These are phyloP conservation scores for Kodamaea leandrae DNA, from an alignment of 805 yeast species.

Conservation along the genomic window DNA sequence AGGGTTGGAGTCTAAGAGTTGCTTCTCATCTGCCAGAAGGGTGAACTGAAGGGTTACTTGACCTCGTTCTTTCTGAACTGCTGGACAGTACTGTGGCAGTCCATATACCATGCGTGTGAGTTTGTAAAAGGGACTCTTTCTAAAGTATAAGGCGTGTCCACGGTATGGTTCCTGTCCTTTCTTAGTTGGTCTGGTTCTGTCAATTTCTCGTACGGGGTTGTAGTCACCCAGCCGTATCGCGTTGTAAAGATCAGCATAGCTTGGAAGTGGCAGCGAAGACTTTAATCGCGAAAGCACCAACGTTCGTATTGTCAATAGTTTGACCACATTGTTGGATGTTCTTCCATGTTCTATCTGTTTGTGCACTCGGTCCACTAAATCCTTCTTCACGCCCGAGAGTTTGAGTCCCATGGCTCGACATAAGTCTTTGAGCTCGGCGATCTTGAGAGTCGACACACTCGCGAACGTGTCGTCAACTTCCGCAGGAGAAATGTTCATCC, in stretches of 20 bases:
- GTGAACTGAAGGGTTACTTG: conserved; percentile 33
- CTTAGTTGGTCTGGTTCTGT: background rate
- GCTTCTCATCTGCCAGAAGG: conserved; percentile 42
- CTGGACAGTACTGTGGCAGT: conserved; percentile 46
- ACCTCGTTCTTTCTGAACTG: conserved; percentile 42
- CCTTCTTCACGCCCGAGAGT: conserved; percentile 58
- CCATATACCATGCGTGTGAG: conserved; percentile 46
- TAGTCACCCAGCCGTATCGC: conserved; percentile 30
- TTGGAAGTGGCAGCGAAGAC: conserved; percentile 30
- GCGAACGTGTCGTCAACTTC: conserved; percentile 1
- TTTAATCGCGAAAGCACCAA: conserved; percentile 40
- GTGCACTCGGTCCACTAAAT: conserved; percentile 53
- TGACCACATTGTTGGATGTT: conserved; percentile 32
- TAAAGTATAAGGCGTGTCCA: conserved; percentile 48
- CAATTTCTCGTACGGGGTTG: conserved; percentile 1
- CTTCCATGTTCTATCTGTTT: conserved; percentile 43
- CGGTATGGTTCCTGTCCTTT: conserved; percentile 14
- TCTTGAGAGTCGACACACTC: conserved; percentile 33
- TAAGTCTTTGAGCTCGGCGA: conserved; percentile 51
- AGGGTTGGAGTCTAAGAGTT: conserved; percentile 24
- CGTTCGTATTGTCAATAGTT: conserved; percentile 44
- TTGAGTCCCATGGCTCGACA: conserved; percentile 50
- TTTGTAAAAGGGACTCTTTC: conserved; percentile 55
- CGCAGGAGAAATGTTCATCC: conserved; percentile 1
- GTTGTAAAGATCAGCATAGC: conserved; percentile 26